Conservation (phyloP, 352 stramenopile genomes). For the Pythium myriotylum region DNA sequence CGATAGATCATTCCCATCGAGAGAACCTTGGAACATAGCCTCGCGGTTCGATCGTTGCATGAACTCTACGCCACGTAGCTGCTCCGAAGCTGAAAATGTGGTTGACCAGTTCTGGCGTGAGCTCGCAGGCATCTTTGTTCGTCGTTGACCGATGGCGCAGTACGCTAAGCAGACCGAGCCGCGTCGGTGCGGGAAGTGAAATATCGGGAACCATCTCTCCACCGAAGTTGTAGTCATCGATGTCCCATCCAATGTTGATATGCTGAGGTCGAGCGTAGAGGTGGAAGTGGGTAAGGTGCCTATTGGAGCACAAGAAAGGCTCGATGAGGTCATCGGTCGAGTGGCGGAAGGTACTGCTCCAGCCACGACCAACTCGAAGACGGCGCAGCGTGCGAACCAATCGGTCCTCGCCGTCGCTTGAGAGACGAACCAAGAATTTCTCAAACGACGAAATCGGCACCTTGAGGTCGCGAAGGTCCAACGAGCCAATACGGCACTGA, state of each 20-base stretch:
- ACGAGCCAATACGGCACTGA: neutral
- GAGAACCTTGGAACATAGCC: too few relatives aligned
- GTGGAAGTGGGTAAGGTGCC: neutral
- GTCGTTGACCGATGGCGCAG: neutral
- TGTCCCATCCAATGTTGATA: slow-evolving; percentile 9
- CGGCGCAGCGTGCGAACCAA: slow-evolving; percentile 6
- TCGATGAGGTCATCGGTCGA: slow-evolving; percentile 5
- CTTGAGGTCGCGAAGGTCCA: slow-evolving; percentile 1
- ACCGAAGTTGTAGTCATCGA: slow-evolving; percentile 4
- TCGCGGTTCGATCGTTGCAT: neutral
- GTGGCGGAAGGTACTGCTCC: neutral
- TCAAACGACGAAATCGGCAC: slow-evolving; percentile 1
- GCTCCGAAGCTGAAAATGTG: slow-evolving; percentile 6
- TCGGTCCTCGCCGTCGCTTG: neutral
- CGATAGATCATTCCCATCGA: too few relatives aligned
- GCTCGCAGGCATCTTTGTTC: neutral
- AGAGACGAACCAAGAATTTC: neutral
- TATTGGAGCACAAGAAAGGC: neutral
- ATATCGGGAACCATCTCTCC: neutral
- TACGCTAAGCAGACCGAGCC: neutral
- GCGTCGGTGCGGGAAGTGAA: neutral
- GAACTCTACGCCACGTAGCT: neutral
- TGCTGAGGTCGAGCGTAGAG: neutral
- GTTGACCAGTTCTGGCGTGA: slow-evolving; percentile 1
- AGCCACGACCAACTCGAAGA: slow-evolving; percentile 1